These are phyloP conservation scores for Paxillus involutus DNA, from an alignment of 768 basidiomycete genomes.

Conservation along the genomic window DNA sequence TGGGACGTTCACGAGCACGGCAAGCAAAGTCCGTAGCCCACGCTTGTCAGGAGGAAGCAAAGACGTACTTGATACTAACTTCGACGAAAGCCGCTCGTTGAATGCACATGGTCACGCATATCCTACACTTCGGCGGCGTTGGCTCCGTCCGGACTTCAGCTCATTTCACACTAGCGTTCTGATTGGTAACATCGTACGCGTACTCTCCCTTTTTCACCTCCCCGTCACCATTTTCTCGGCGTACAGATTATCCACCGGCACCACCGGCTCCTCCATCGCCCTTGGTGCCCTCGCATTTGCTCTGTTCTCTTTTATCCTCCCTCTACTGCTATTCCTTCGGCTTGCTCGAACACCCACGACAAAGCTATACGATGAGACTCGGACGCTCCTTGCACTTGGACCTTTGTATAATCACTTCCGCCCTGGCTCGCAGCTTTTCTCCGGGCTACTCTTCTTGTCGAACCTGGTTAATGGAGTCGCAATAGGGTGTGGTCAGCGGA, in stretches of 20 bases:
- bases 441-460: constrained; percentile 73
- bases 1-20: constrained; percentile 11
- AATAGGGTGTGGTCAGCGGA: constrained; percentile 86
- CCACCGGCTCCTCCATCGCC: constrained; percentile 59
- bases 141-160: constrained; percentile 54
- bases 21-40: constrained; percentile 34
- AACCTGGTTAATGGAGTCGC: constrained; percentile 83
- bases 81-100: constrained; percentile 31
- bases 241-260: constrained; percentile 52
- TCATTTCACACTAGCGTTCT: constrained; percentile 81
- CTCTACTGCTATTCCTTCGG: constrained; percentile 72
- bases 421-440: constrained; percentile 88
- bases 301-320: constrained; percentile 75
- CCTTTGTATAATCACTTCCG: constrained; percentile 95
- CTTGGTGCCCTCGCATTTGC: constrained; percentile 83
- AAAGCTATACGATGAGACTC: constrained; percentile 93
- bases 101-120: constrained; percentile 22
- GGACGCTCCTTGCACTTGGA: constrained; percentile 86
- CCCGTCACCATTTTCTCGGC: constrained; percentile 91
- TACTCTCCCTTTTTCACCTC: constrained; percentile 91
- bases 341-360: constrained; percentile 78
- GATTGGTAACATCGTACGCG: constrained; percentile 88
- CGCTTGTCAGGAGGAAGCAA: constrained; percentile 48
- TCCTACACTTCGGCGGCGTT: constrained; percentile 30
- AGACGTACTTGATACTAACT: constrained; percentile 44